These are phyloP conservation scores for Didymella pinodella DNA, from an alignment of 2,329 filamentous ascomycete genomes.

Conservation along the genomic window DNA sequence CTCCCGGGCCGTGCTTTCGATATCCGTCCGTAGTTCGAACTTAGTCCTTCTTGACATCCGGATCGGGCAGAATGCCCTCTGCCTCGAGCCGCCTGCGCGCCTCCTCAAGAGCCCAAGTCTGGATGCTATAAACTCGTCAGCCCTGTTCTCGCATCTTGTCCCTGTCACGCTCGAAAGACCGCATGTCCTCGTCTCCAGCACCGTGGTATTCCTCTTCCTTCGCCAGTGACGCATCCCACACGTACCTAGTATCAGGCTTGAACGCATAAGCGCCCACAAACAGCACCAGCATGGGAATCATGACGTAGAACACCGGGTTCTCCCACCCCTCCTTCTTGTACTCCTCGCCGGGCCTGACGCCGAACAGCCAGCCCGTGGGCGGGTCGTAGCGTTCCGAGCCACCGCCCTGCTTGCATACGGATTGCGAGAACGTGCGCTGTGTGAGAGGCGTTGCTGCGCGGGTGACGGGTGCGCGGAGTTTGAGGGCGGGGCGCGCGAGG, in stretches of 20 bases:
- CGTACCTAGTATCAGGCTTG: constrained; percentile 98
- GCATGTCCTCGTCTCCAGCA: background rate
- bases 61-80: constrained; percentile 91
- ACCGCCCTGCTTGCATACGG: constrained; percentile 23
- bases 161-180: too few relatives aligned
- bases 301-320: constrained; percentile 81
- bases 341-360: constrained; percentile 94
- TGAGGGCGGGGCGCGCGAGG: constrained; percentile 21
- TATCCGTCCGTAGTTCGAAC: background rate
- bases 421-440: background rate
- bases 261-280: constrained; percentile 70
- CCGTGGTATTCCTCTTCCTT: background rate
- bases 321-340: constrained; percentile 97
- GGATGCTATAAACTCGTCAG: constrained; percentile 72
- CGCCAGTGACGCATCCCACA: constrained; percentile 42
- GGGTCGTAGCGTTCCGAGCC: constrained; percentile 87
- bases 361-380: constrained; percentile 90
- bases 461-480: constrained; percentile 14
- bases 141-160: background rate
- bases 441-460: background rate
- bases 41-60: constrained; percentile 62
- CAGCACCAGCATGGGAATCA: constrained; percentile 65
- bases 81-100: constrained; percentile 92
- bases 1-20: background rate
- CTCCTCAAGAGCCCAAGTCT: constrained; percentile 98